Evolutionary conservation across 306 rosid genomes (phyloP), one percentile per base, ranked within the genome.

Genomic region (Begonia masoniana): DNA sequence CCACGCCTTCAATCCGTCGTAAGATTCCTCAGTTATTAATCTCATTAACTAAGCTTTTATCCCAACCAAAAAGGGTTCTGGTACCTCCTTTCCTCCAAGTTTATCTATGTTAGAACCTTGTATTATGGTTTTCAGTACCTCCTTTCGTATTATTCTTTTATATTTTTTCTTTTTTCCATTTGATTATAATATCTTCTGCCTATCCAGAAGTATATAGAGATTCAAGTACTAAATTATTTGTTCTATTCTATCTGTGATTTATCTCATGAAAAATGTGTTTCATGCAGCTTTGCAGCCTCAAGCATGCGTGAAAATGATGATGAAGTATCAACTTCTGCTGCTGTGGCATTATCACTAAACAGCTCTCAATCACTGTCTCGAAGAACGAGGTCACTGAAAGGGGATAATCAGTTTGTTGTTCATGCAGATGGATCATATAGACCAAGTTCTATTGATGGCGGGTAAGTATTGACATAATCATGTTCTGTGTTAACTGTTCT

Each of bases 281-380:
- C 64, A n/a, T 79, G 67, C 81, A 92, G 99, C 67, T 67, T 73
- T 43, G 86, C 74, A 63, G 78, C 80, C 70, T 83, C 78, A 59
- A 66, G 62, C 59, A 64, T 74, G 65, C 76, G 70, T 64, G 99
- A 82, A 68, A 86, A 64, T 72, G 96, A 86, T 21, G 87, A 92
- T 9, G 99, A 92, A 41, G 71, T 87, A 41, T 89, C 89, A 48
- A 92, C 88, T 68, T 77, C 93, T 71, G 78, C 91, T 46, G 94
- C 96, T 63, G 66, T 71, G 64, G 82, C 80, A 63, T 76, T 78
- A 60, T 57, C 80, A 15, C 60, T 78, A 63, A 76, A 77, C 68
- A 77, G 69, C 73, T 79, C 95, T 21, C 99, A 83, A 61, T 54
- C 96, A 54, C 72, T 76, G 63, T 92, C 99, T 73, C 86, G 99